A percentile compares a stretch with the other conserved stretches of the same genome.
These are phyloP conservation scores for Hevea brasiliensis DNA, from an alignment of 345 rosid species.

Conservation along the genomic window DNA sequence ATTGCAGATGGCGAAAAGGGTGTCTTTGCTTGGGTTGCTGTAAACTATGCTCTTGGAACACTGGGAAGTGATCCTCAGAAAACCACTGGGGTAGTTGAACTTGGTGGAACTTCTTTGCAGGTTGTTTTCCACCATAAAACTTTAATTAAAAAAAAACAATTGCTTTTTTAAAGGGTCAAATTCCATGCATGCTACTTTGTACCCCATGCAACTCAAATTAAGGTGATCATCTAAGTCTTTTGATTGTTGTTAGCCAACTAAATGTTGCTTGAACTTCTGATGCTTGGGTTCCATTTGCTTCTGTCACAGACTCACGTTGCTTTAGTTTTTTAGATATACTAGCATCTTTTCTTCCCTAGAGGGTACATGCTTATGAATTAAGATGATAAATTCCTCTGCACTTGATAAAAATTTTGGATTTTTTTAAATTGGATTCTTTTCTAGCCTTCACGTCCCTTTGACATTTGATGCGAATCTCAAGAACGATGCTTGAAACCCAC, in stretches of 20 bases:
- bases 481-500: too few relatives aligned
- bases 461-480: too few relatives aligned
- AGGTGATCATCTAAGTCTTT: not conserved
- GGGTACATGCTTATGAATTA: not conserved
- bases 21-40: conserved; percentile 45
- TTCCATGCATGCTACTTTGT: not conserved
- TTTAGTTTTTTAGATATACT: not conserved
- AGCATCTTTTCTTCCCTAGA: not conserved
- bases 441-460: not conserved
- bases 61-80: conserved; percentile 41
- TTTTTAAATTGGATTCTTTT: not conserved
- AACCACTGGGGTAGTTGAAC: conserved; percentile 45
- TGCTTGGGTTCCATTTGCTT: not conserved
- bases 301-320: not conserved
- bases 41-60: conserved; percentile 46
- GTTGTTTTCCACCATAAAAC: conserved; percentile 24
- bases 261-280: not conserved
- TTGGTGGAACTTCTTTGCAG: conserved; percentile 50
- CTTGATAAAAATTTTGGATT: not conserved
- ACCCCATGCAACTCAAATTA: not conserved
- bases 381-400: not conserved
- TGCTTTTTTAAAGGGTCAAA: not conserved
- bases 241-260: too few relatives aligned
- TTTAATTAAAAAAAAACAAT: not conserved
- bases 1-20: conserved; percentile 42